These are phyloP conservation scores for Fusarium hostae DNA, from an alignment of 2,329 filamentous ascomycete genomes.

Conservation along the genomic window DNA sequence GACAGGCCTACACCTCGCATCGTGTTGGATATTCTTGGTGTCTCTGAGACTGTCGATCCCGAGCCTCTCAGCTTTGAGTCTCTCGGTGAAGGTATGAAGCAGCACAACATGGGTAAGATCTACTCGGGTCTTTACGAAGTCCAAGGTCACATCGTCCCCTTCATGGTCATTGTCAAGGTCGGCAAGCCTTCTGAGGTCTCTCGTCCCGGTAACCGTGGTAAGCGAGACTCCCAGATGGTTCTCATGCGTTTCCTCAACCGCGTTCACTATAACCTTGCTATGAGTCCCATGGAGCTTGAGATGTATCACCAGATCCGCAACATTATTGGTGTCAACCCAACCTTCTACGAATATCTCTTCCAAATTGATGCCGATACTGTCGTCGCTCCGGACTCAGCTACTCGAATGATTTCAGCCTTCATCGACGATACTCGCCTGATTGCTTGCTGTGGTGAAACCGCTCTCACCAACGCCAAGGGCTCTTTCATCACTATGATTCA, in stretches of 20 bases:
- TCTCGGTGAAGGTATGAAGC: constrained; percentile 93
- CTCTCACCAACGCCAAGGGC: constrained; percentile 89
- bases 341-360: constrained; percentile 96
- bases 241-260: constrained; percentile 99
- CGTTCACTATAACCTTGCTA: constrained; percentile 95
- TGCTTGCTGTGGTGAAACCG: constrained; percentile 93
- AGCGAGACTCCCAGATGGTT: constrained; percentile 98
- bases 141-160: constrained; percentile 97
- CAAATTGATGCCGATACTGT: constrained; percentile 98
- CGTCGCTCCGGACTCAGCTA: constrained; percentile 88
- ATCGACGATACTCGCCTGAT: constrained; percentile 93
- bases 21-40: constrained; percentile 95
- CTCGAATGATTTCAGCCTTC: constrained; percentile 91
- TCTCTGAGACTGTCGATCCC: constrained; percentile 91
- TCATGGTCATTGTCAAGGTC: constrained; percentile 95
- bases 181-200: constrained; percentile 97
- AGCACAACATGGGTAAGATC: constrained; percentile 99
- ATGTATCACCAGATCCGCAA: constrained; percentile 99
- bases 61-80: constrained; percentile 97
- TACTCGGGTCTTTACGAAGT: constrained; percentile 99
- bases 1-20: constrained; percentile 95
- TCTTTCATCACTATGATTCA: constrained; percentile 99
- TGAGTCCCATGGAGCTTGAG: constrained; percentile 96
- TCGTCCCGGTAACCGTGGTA: constrained; percentile 95
- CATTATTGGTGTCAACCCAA: constrained; percentile 98